Percentiles rank a stretch among this genome's conserved stretches.
These are phyloP conservation scores for Lasiosphaeria ovina DNA, from an alignment of 495 filamentous ascomycete genomes.

Conservation along the genomic window DNA sequence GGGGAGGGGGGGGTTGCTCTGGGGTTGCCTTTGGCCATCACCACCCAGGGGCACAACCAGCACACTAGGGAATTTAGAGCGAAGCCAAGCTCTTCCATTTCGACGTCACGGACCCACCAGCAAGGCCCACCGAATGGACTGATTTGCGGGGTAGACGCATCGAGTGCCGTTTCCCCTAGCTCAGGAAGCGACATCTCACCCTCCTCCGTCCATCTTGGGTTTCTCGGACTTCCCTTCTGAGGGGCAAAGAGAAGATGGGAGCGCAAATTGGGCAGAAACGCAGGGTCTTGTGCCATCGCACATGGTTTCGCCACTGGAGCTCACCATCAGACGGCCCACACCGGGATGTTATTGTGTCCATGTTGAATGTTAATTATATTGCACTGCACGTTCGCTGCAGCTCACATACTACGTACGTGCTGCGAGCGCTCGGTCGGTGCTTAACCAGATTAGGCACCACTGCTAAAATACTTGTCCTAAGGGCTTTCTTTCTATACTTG, in stretches of 20 bases:
- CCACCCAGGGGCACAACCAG: neutral
- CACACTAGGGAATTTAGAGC: slow-evolving; percentile 19
- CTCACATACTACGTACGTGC: neutral
- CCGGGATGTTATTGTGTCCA: neutral
- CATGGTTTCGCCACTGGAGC: no score
- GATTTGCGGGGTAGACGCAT: slow-evolving; percentile 27
- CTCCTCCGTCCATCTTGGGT: no score
- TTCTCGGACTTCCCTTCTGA: no score
- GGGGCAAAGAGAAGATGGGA: no score
- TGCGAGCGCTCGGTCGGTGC: neutral
- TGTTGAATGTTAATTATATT: neutral
- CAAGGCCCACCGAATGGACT: slow-evolving; percentile 14
- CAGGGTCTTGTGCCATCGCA: no score
- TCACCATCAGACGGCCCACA: no score
- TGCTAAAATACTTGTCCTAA: neutral
- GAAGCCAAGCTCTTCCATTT: slow-evolving; percentile 15
- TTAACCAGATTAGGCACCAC: slow-evolving; percentile 2
- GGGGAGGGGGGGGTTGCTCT: neutral
- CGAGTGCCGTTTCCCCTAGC: neutral
- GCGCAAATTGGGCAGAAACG: no score
- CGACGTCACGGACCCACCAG: slow-evolving; percentile 31
- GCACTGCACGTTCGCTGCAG: neutral
- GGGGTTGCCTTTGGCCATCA: neutral
- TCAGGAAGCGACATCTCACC: neutral
- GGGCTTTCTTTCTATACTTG: neutral